Evolutionary conservation across 2,329 filamentous ascomycete genomes (phyloP).

Genomic region (Nothophoma quercina): DNA sequence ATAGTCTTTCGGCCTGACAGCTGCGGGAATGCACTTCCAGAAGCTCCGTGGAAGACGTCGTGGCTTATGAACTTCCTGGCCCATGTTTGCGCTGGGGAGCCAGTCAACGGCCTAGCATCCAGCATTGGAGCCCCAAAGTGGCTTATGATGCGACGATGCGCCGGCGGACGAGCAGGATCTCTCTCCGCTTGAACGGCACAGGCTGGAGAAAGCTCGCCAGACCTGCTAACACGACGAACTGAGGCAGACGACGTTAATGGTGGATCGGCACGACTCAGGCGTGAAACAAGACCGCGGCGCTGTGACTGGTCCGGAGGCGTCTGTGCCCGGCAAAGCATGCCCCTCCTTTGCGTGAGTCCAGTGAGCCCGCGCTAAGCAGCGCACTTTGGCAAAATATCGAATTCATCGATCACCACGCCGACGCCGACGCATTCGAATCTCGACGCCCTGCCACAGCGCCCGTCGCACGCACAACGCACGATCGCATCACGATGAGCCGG

Average conservation of each 20-base stretch:
- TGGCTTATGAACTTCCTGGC: conserved; percentile 20
- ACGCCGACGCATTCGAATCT: conserved; percentile 10
- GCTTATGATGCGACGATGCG: conserved; percentile 7
- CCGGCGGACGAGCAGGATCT: conserved; percentile 4
- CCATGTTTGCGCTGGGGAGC: neutral
- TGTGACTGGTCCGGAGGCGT: conserved; percentile 2
- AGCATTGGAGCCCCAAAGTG: neutral
- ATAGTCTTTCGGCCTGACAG: conserved; percentile 18
- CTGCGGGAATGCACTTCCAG: conserved; percentile 16
- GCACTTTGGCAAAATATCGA: conserved; percentile 13
- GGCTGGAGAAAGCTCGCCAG: conserved; percentile 10
- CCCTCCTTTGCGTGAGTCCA: neutral
- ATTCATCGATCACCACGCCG: conserved; percentile 20
- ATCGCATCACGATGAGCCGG: conserved; percentile 20
- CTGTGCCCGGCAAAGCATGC: neutral
- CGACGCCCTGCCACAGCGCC: conserved; percentile 18
- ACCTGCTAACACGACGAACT: neutral
- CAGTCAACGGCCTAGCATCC: conserved; percentile 7
- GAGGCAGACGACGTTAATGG: conserved; percentile 5
- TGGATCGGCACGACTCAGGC: conserved; percentile 1
- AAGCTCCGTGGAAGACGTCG: conserved; percentile 17
- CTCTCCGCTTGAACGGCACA: conserved; percentile 9
- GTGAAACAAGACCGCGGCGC: conserved; percentile 7
- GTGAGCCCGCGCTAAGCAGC: conserved; percentile 13
- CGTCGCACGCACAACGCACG: conserved; percentile 11